Conservation (phyloP, 2,329 filamentous ascomycete genomes). For the Microdochium paspali region DNA sequence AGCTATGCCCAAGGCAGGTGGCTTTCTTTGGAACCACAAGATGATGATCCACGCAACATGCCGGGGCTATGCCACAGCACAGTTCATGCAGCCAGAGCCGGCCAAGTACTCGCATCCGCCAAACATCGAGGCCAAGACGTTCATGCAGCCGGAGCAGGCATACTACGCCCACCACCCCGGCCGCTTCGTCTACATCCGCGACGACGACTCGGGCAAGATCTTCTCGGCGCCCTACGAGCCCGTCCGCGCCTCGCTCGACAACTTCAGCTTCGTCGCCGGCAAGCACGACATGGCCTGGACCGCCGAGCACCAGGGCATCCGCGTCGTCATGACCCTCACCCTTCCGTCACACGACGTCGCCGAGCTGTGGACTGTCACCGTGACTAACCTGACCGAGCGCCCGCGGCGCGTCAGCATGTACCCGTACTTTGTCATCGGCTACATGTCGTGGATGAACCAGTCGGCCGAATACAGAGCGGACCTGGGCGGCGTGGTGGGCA, state of each 20-base stretch:
- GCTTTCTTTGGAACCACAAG: slow-evolving; percentile 49
- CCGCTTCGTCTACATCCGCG: slow-evolving; percentile 49
- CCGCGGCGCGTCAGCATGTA: slow-evolving; percentile 40
- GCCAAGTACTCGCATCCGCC: slow-evolving; percentile 50
- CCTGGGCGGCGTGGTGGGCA: slow-evolving; percentile 39
- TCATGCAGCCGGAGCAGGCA: slow-evolving; percentile 52
- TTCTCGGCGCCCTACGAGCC: slow-evolving; percentile 49
- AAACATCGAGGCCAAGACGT: slow-evolving; percentile 47
- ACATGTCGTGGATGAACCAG: slow-evolving; percentile 55
- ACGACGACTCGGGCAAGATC: slow-evolving; percentile 37
- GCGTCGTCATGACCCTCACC: slow-evolving; percentile 39
- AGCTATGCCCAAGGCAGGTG: slow-evolving; percentile 43
- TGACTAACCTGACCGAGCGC: slow-evolving; percentile 36
- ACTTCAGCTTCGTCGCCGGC: slow-evolving; percentile 42
- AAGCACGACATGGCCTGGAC: slow-evolving; percentile 47
- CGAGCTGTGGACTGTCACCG: slow-evolving; percentile 44
- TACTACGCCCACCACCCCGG: slow-evolving; percentile 51
- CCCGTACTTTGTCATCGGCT: slow-evolving; percentile 49
- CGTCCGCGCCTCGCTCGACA: slow-evolving; percentile 35
- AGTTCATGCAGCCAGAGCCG: slow-evolving; percentile 53
- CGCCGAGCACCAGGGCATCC: slow-evolving; percentile 38
- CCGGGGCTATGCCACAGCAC: slow-evolving; percentile 47
- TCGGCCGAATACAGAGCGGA: slow-evolving; percentile 40
- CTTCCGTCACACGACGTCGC: slow-evolving; percentile 44
- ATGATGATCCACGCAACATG: slow-evolving; percentile 54